Percentiles rank a stretch among this genome's conserved stretches.
These are phyloP conservation scores for Cyberlindnera euphorbiae DNA, from an alignment of 805 yeast species.

Conservation along the genomic window DNA sequence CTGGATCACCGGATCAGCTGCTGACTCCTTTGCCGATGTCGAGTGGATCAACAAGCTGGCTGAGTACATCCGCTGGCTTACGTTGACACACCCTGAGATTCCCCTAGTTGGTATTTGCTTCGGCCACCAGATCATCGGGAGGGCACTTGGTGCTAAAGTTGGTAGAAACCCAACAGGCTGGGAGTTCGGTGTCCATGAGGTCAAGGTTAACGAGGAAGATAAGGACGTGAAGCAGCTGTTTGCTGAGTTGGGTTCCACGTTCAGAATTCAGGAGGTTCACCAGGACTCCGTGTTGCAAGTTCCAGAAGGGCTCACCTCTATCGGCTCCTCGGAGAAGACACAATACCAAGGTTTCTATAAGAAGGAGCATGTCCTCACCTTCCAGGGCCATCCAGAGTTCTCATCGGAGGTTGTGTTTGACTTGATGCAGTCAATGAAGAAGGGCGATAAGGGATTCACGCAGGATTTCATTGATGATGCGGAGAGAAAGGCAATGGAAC, in stretches of 20 bases:
- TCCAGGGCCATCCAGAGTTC: constrained; percentile 94
- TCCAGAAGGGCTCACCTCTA: constrained; percentile 34
- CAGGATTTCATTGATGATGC: constrained; percentile 1
- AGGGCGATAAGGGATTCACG: constrained; percentile 1
- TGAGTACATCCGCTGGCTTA: constrained; percentile 27
- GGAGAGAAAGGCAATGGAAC: background rate
- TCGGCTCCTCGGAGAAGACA: constrained; percentile 56
- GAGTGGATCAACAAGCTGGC: constrained; percentile 40
- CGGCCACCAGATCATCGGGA: constrained; percentile 78
- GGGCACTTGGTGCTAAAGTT: constrained; percentile 59
- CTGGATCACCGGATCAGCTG: constrained; percentile 49
- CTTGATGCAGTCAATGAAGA: constrained; percentile 15
- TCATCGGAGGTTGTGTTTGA: constrained; percentile 54
- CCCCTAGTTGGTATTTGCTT: constrained; percentile 74
- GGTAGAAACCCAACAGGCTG: constrained; percentile 58
- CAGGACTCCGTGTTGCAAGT: constrained; percentile 48
- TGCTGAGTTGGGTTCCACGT: constrained; percentile 14
- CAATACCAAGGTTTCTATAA: constrained; percentile 63
- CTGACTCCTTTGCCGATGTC: constrained; percentile 40
- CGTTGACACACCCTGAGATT: constrained; percentile 6
- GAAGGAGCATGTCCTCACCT: constrained; percentile 48
- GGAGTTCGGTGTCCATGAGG: constrained; percentile 62
- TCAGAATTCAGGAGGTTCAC: constrained; percentile 52
- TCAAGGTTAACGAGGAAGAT: constrained; percentile 40
- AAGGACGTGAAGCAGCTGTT: constrained; percentile 28